Percentiles rank a stretch among this genome's conserved stretches.
Conservation (phyloP, 805 yeast genomes). For the Yamadazyma tumulicola region DNA sequence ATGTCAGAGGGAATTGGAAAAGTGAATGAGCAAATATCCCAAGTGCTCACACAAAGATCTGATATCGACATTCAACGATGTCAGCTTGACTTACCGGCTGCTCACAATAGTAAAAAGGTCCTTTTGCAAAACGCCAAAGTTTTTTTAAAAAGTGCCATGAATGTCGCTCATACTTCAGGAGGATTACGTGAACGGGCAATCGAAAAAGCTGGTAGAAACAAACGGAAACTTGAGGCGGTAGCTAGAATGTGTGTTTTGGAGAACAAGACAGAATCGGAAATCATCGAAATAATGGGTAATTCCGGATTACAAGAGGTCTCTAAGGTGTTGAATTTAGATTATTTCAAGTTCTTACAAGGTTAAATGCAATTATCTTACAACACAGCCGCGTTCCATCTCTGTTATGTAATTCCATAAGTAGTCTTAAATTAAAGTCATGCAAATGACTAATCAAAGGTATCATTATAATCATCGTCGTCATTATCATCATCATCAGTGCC, state of each 20-base stretch:
- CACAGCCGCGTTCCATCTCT: no score
- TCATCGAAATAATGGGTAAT: no score
- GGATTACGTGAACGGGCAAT: slow-evolving; percentile 47
- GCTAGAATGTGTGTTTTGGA: slow-evolving; percentile 45
- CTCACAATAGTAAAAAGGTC: slow-evolving; percentile 25
- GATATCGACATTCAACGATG: slow-evolving; percentile 52
- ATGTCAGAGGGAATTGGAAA: slow-evolving; percentile 26
- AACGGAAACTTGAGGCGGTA: slow-evolving; percentile 43
- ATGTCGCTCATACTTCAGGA: slow-evolving; percentile 43
- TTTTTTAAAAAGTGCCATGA: slow-evolving; percentile 45
- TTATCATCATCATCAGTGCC: slow-evolving; percentile 26
- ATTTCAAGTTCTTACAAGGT: no score
- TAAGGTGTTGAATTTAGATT: slow-evolving; percentile 22
- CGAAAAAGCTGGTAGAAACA: slow-evolving; percentile 42
- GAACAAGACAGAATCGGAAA: slow-evolving; percentile 33
- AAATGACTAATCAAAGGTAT: no score
- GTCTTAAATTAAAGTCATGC: no score
- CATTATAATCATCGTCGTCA: slow-evolving; percentile 5
- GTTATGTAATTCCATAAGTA: no score
- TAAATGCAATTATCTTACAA: no score
- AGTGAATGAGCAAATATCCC: slow-evolving; percentile 34
- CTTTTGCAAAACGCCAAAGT: slow-evolving; percentile 39
- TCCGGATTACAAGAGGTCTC: slow-evolving; percentile 33
- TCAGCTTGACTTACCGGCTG: slow-evolving; percentile 28
- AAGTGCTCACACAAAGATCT: slow-evolving; percentile 46